Base-by-base conservation (phyloP, 768 basidiomycete species). In the Russula earlei region DNA sequence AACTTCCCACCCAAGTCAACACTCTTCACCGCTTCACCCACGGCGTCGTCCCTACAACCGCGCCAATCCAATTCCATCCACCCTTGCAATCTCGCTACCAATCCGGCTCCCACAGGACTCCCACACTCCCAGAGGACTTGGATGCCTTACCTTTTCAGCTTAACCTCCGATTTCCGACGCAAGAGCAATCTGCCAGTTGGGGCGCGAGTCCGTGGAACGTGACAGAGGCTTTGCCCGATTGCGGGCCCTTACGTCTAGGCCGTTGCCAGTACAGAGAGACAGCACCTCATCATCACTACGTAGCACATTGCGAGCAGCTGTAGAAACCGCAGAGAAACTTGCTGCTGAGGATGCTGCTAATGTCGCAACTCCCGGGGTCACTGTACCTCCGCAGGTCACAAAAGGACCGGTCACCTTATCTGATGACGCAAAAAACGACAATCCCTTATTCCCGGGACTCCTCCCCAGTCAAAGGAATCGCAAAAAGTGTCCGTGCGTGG, bases 111-210 rank as follows among this genome's bases (percentile, higher is more conserved):
- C 46, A 17, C n/a, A 2, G 19, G 4, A 19, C 20, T 6, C 24
- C 51, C 2, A 48, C n/a, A 12, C 25, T 51, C 42, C 34, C 40
- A 7, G 25, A 43, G 20, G 47, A 38, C 29, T 6, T 49, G 19
- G 52, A 54, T 31, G 29, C 44, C 27, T 29, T 62, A 19, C 53
- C 60, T 20, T 24, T 48, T 22, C 49, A 46, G 15, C 41, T 43
- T 10, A 33, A 40, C 59, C 44, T 51, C 50, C 50, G 50, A n/a
- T 60, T 60, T 29, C 59, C 59, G 2, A 60, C n/a, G 29, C 55
- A 40, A n/a, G 45, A 57, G 41, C 40, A 33, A 33, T 51, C 24
- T 7, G 58, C 22, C 25, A 55, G 14, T 59, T 49, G 3, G 54
- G 46, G 8, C 31, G 37, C 4, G 58, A 52, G 49, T 43, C 55